These are phyloP conservation scores for Hermanozyma aechmeae DNA, from an alignment of 805 yeast species.

Conservation along the genomic window DNA sequence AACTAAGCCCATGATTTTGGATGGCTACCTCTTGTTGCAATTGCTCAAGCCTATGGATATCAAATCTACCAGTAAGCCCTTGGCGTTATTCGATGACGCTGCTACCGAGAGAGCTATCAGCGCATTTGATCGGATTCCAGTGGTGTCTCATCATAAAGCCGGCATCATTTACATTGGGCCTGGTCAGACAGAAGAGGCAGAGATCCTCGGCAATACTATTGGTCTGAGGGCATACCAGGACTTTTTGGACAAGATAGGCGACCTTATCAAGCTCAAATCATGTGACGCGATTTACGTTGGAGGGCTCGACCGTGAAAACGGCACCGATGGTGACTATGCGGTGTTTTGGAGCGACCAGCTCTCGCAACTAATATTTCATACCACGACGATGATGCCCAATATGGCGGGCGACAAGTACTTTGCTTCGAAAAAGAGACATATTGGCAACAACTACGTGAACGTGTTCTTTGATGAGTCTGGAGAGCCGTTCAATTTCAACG, in stretches of 20 bases:
- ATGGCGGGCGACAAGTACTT: slow-evolving; percentile 28
- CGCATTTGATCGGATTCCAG: slow-evolving; percentile 66
- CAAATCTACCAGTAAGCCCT: slow-evolving; percentile 27
- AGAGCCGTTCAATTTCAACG: slow-evolving; percentile 56
- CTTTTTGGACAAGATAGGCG: slow-evolving; percentile 54
- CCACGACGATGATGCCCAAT: slow-evolving; percentile 75
- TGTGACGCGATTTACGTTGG: slow-evolving; percentile 53
- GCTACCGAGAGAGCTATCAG: slow-evolving; percentile 40
- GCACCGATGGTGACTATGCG: slow-evolving; percentile 69
- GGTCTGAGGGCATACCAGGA: slow-evolving; percentile 59
- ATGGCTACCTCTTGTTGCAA: slow-evolving; percentile 46
- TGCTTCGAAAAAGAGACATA: slow-evolving; percentile 67
- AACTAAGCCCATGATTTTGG: slow-evolving; percentile 1
- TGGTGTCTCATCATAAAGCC: slow-evolving; percentile 67
- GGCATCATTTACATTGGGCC: slow-evolving; percentile 72
- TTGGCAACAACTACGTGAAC: slow-evolving; percentile 79
- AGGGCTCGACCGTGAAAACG: slow-evolving; percentile 65
- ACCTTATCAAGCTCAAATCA: slow-evolving; percentile 45
- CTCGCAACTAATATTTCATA: slow-evolving; percentile 66
- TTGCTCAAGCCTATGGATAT: slow-evolving; percentile 34
- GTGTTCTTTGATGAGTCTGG: slow-evolving; percentile 73
- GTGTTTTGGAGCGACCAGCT: slow-evolving; percentile 64
- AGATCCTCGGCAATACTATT: slow-evolving; percentile 50
- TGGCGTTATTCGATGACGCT: slow-evolving; percentile 42
- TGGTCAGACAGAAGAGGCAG: slow-evolving; percentile 52